A percentile compares a stretch with the other conserved stretches of the same genome.
phyloP scores from a whole-genome alignment of 139 green algal species.

The Chlorella sp. region DNA sequence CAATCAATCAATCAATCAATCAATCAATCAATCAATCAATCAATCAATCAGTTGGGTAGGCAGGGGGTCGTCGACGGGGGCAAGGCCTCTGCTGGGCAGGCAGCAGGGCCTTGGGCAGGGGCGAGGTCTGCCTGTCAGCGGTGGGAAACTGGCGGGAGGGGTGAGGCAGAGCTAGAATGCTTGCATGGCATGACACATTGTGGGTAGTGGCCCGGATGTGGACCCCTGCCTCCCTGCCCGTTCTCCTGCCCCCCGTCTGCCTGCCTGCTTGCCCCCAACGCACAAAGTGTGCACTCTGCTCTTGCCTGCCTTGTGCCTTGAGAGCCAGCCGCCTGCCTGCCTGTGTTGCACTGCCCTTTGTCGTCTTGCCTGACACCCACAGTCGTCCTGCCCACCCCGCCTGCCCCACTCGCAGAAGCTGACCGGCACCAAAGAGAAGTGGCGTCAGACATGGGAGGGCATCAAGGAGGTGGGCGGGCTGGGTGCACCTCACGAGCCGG shows the following conservation, averaged over 20 bases:
- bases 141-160: no score
- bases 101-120: no score
- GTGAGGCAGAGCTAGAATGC: no score
- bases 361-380: background rate
- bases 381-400: background rate
- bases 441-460: background rate
- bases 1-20: no score
- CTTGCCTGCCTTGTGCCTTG: background rate
- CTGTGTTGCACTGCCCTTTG: no score
- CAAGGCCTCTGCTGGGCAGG: no score
- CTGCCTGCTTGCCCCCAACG: background rate
- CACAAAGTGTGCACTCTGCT: background rate
- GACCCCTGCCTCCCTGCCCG: background rate
- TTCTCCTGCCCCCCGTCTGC: background rate
- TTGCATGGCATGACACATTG: no score
- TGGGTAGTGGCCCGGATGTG: no score
- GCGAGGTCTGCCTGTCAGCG: no score
- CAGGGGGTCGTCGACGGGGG: no score
- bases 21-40: no score
- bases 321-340: background rate
- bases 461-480: background rate
- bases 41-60: no score
- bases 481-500: background rate
- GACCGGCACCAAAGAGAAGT: background rate
- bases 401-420: background rate